A percentile compares a stretch with the other conserved stretches of the same genome.
Evolutionary conservation across 108 stramenopile species (phyloP).

Genomic region (Nannochloropsis salina): DNA sequence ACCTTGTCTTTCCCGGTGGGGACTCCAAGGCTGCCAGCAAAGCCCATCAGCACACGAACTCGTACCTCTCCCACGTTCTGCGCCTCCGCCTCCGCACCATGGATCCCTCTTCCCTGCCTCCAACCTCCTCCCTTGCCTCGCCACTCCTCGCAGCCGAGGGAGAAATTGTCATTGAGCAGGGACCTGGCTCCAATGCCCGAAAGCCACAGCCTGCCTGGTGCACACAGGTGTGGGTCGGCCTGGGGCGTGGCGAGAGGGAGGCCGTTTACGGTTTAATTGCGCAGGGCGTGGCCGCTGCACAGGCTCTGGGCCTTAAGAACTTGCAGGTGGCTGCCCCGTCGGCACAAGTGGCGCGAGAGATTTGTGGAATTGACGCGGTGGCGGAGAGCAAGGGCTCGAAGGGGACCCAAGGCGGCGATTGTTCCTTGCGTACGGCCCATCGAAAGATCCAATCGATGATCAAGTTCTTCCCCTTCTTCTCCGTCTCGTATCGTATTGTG

Average conservation of each 20-base stretch:
- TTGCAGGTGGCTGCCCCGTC: not conserved
- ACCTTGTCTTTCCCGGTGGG: not conserved
- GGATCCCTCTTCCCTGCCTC: not conserved
- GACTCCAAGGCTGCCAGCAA: conserved; percentile 16
- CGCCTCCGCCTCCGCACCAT: not conserved
- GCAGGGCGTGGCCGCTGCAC: not conserved
- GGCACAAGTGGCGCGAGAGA: not conserved
- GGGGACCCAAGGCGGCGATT: not conserved
- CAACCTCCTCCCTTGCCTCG: not conserved
- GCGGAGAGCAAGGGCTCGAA: not conserved
- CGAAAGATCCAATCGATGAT: not conserved
- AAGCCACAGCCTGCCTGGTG: not conserved
- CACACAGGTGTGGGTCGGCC: not conserved
- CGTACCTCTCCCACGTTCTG: not conserved
- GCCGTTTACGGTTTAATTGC: not conserved
- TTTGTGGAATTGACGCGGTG: not conserved
- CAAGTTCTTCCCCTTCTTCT: not conserved
- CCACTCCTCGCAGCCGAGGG: not conserved
- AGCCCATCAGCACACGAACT: not conserved
- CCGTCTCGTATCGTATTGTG: not conserved
- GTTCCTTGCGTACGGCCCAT: not conserved
- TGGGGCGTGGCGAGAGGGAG: not conserved
- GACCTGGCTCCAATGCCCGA: not conserved
- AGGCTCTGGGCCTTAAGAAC: not conserved
- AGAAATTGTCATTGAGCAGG: not conserved